phyloP scores from a whole-genome alignment of 257 asterid species.

The Anisodus tanguticus region DNA sequence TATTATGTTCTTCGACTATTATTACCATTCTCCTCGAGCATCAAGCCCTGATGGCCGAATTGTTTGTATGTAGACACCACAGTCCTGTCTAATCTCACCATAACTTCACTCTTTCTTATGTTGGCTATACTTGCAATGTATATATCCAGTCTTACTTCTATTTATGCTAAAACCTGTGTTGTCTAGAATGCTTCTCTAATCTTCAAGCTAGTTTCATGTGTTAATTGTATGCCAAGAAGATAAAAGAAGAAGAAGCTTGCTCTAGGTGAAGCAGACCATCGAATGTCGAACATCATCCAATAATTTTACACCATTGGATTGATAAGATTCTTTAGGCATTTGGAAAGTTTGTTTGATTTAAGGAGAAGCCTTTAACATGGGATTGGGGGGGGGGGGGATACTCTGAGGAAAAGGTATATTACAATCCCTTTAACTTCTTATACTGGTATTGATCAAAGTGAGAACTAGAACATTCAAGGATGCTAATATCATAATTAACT shows the following conservation, averaged over 20 bases:
- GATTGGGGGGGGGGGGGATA: no score
- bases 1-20: constrained; percentile 13
- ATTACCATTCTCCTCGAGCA: neutral
- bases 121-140: constrained; percentile 7
- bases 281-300: neutral
- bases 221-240: neutral
- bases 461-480: neutral
- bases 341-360: neutral
- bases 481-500: neutral
- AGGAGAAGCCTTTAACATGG: neutral
- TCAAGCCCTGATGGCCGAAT: neutral
- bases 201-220: neutral
- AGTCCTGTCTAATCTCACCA: neutral
- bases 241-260: neutral
- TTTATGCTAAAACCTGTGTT: neutral
- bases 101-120: neutral
- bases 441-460: neutral
- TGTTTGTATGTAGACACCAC: neutral
- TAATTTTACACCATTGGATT: constrained; percentile 3
- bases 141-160: neutral
- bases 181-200: neutral
- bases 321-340: neutral
- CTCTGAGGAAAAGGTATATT: neutral
- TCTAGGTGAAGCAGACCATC: neutral
- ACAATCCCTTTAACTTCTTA: neutral